Conservation (phyloP, 2,329 filamentous ascomycete genomes). For the Xylariaceae sp. region DNA sequence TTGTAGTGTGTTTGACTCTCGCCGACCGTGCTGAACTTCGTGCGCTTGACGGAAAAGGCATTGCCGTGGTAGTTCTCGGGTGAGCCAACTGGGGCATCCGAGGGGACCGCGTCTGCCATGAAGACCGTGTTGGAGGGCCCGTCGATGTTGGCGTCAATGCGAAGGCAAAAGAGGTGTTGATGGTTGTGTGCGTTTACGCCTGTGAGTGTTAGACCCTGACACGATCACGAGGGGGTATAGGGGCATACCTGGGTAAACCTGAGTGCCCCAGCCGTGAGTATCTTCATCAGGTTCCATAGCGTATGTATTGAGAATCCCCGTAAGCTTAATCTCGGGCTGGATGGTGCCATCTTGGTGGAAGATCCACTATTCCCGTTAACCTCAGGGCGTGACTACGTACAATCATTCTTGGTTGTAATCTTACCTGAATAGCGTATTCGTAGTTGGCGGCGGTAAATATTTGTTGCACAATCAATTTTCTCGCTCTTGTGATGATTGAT, state of each 20-base stretch:
- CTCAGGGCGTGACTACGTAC: slow-evolving; percentile 36
- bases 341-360: slow-evolving; percentile 91
- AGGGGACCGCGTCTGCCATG: slow-evolving; percentile 70
- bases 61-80: slow-evolving; percentile 85
- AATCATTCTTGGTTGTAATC: neutral
- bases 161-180: slow-evolving; percentile 90
- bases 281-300: slow-evolving; percentile 76
- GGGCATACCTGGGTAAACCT: slow-evolving; percentile 67
- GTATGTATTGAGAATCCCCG: slow-evolving; percentile 90
- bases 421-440: slow-evolving; percentile 63
- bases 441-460: slow-evolving; percentile 96
- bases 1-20: slow-evolving; percentile 77
- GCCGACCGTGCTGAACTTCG: slow-evolving; percentile 67
- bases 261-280: slow-evolving; percentile 81
- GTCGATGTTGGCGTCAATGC: slow-evolving; percentile 82
- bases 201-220: slow-evolving; percentile 1
- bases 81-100: slow-evolving; percentile 72
- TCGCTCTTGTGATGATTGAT: slow-evolving; percentile 76
- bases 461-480: slow-evolving; percentile 83
- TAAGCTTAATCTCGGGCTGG: slow-evolving; percentile 87
- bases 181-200: slow-evolving; percentile 93
- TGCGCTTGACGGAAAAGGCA: slow-evolving; percentile 82
- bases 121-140: slow-evolving; percentile 81
- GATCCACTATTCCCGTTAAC: slow-evolving; percentile 63
- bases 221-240: slow-evolving; percentile 13